A percentile compares a stretch with the other conserved stretches of the same genome.
phyloP scores from a whole-genome alignment of 768 basidiomycete species.

The Termitomyces sp. region DNA sequence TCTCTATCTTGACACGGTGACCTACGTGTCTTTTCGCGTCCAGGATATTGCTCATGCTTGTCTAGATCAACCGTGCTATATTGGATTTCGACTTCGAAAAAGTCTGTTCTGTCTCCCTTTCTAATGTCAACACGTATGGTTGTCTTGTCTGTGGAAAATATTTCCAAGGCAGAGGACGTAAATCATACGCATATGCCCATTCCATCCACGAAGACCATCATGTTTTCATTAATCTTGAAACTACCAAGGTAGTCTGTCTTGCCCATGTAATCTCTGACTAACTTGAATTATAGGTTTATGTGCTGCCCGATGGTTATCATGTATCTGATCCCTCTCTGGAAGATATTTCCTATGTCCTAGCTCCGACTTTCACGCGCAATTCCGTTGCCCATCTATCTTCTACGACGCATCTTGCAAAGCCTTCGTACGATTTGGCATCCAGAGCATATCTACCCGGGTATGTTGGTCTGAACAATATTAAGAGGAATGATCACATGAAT shows the following conservation, averaged over 20 bases:
- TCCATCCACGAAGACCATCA: constrained; percentile 98
- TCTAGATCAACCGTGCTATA: constrained; percentile 80
- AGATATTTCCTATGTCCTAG: constrained; percentile 88
- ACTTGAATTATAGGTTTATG: constrained; percentile 68
- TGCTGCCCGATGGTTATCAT: constrained; percentile 93
- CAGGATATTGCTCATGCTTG: constrained; percentile 3
- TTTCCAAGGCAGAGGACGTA: constrained; percentile 94
- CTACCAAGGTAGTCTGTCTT: constrained; percentile 64
- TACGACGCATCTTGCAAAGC: constrained; percentile 54
- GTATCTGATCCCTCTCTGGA: constrained; percentile 96
- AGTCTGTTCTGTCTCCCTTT: constrained; percentile 93
- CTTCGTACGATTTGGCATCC: constrained; percentile 79
- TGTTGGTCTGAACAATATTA: constrained; percentile 97
- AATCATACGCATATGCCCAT: constrained; percentile 93
- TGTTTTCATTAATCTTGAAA: constrained; percentile 94
- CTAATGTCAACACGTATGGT: constrained; percentile 96
- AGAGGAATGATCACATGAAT: constrained; percentile 95
- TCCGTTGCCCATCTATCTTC: constrained; percentile 53
- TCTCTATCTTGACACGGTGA: constrained; percentile 90
- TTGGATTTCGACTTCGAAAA: constrained; percentile 99
- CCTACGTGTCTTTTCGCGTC: constrained; percentile 21
- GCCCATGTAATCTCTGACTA: constrained; percentile 3
- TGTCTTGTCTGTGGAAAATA: constrained; percentile 99
- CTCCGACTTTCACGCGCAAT: constrained; percentile 74
- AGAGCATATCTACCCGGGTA: constrained; percentile 89